These are phyloP conservation scores for Achaetomium macrosporum DNA, from an alignment of 2,329 filamentous ascomycete species.

Conservation along the genomic window DNA sequence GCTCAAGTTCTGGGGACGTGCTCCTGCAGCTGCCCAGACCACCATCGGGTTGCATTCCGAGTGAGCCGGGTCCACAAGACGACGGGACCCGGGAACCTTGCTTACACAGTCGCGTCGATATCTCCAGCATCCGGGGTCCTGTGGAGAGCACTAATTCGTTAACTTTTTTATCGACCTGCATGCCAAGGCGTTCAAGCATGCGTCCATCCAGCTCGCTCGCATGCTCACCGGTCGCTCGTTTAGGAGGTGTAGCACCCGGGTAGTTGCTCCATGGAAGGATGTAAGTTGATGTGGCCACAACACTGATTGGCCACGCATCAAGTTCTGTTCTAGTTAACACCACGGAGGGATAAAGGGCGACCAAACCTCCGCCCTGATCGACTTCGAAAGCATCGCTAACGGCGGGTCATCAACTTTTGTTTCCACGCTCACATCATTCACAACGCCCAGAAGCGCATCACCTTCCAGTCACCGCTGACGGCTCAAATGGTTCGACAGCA, in stretches of 20 bases:
- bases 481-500: conserved; percentile 1
- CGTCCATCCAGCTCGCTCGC: conserved; percentile 5
- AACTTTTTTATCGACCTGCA: conserved; percentile 15
- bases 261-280: conserved; percentile 3
- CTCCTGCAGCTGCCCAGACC: conserved; percentile 4
- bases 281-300: neutral
- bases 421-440: no score
- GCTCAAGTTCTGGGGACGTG: neutral
- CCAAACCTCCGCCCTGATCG: neutral
- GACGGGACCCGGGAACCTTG: neutral
- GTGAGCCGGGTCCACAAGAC: neutral
- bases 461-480: neutral
- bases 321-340: neutral
- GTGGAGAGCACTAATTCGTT: conserved; percentile 8
- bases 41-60: conserved; percentile 12
- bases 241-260: neutral
- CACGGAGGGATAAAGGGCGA: neutral
- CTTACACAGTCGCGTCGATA: conserved; percentile 2
- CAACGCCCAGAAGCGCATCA: neutral
- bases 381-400: no score
- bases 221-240: conserved; percentile 19
- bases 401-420: no score
- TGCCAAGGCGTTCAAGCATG: conserved; percentile 3
- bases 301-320: conserved; percentile 4
- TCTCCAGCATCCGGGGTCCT: conserved; percentile 4